phyloP scores from a whole-genome alignment of 495 filamentous ascomycete species.

The Letharia lupina region DNA sequence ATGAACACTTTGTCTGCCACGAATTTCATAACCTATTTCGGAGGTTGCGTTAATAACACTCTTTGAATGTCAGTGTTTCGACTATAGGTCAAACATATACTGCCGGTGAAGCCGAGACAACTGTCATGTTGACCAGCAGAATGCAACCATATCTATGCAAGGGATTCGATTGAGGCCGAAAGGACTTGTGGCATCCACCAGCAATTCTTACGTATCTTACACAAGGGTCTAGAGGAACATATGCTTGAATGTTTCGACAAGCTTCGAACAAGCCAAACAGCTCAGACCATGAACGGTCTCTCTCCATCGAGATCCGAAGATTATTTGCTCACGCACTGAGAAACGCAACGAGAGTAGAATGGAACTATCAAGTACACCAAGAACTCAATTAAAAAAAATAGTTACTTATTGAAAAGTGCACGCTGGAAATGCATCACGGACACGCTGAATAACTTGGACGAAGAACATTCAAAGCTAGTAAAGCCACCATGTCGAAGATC shows the following conservation, averaged over 20 bases:
- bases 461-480: conserved; percentile 2
- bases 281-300: neutral
- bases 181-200: neutral
- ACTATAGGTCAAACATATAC: too few species aligned
- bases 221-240: neutral
- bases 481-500: conserved; percentile 4
- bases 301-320: conserved; percentile 4
- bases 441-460: conserved; percentile 26
- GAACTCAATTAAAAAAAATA: conserved; percentile 14
- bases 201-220: neutral
- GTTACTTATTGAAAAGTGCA: conserved; percentile 12
- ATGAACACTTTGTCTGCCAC: too few species aligned
- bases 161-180: neutral
- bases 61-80: too few species aligned
- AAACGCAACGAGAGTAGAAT: conserved; percentile 17
- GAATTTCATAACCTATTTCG: too few species aligned
- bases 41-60: too few species aligned
- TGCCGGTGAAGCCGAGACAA: too few species aligned
- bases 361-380: conserved; percentile 8
- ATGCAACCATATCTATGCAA: neutral
- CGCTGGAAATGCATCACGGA: conserved; percentile 25
- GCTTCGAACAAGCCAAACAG: neutral
- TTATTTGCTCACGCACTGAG: conserved; percentile 10
- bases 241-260: neutral
- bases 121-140: neutral